Conservation (phyloP, 176 grass and related monocot species). For the Raddia guianensis region DNA sequence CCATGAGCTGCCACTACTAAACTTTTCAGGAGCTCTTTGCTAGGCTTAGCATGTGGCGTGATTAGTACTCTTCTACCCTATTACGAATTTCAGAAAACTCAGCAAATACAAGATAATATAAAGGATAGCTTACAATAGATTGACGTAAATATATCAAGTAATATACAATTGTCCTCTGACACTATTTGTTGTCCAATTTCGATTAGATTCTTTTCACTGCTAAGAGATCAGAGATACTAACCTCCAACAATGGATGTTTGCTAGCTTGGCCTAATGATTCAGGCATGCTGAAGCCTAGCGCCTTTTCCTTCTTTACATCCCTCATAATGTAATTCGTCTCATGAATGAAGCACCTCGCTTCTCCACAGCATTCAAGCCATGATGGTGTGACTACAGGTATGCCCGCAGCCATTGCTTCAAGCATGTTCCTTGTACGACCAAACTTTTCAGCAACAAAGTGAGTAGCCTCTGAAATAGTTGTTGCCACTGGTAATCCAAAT, state of each 20-base stretch:
- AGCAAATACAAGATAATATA: conserved; percentile 1
- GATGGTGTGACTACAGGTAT: conserved; percentile 71
- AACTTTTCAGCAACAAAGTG: conserved; percentile 88
- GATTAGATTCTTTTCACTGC: conserved; percentile 27
- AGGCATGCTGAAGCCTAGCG: conserved; percentile 79
- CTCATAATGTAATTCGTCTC: conserved; percentile 83
- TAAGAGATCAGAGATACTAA: conserved; percentile 35
- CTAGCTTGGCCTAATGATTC: conserved; percentile 58
- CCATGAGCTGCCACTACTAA: conserved; percentile 76
- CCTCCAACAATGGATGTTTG: conserved; percentile 66
- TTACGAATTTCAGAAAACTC: conserved; percentile 34
- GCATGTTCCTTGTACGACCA: conserved; percentile 86
- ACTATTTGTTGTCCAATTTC: conserved; percentile 12
- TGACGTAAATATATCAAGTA: conserved; percentile 2
- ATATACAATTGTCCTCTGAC: conserved; percentile 27
- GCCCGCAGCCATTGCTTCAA: conserved; percentile 86
- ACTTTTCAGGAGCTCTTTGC: conserved; percentile 69
- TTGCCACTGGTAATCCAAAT: conserved; percentile 55
- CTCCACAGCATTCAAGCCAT: conserved; percentile 81
- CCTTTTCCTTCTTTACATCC: conserved; percentile 86
- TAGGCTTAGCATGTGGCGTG: conserved; percentile 74
- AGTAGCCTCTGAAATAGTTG: conserved; percentile 73
- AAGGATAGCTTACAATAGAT: conserved; percentile 5
- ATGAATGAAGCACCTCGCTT: conserved; percentile 72
- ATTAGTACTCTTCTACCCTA: conserved; percentile 79